Evolutionary conservation across 208 protist species (phyloP).

Genomic region (Leptomonas seymouri): DNA sequence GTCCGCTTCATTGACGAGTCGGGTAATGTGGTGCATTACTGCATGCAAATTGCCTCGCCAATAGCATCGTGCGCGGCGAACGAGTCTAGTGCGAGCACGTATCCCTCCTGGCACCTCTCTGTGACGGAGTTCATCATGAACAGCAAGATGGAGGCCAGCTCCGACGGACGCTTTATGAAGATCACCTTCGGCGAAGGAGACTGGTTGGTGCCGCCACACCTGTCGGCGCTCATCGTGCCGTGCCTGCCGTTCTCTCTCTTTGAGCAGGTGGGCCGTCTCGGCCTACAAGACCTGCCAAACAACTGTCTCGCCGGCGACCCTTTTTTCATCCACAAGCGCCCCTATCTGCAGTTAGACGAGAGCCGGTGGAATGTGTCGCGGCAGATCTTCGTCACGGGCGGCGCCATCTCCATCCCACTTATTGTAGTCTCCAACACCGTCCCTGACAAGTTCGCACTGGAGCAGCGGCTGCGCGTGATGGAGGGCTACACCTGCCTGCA

Average conservation of each 20-base stretch:
- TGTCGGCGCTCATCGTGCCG: conserved; percentile 57
- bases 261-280: conserved; percentile 28
- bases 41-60: conserved; percentile 1
- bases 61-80: neutral
- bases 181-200: conserved; percentile 33
- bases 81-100: neutral
- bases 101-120: conserved; percentile 18
- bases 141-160: conserved; percentile 41
- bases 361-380: conserved; percentile 18
- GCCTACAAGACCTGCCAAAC: conserved; percentile 40
- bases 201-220: conserved; percentile 34
- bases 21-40: conserved; percentile 30
- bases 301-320: conserved; percentile 60
- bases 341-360: conserved; percentile 39
- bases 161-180: conserved; percentile 37
- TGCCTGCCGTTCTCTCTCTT: conserved; percentile 61
- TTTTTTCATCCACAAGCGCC: conserved; percentile 46
- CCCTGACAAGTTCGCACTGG: conserved; percentile 45
- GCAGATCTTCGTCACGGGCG: conserved; percentile 55
- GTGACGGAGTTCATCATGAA: conserved; percentile 35
- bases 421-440: conserved; percentile 21
- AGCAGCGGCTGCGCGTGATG: conserved; percentile 61
- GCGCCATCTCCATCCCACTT: conserved; percentile 59
- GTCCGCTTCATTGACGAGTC: conserved; percentile 45
- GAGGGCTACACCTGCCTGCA: conserved; percentile 72